Evolutionary conservation across 805 yeast genomes (phyloP).

Genomic region (Myxozyma vanderwaltii): DNA sequence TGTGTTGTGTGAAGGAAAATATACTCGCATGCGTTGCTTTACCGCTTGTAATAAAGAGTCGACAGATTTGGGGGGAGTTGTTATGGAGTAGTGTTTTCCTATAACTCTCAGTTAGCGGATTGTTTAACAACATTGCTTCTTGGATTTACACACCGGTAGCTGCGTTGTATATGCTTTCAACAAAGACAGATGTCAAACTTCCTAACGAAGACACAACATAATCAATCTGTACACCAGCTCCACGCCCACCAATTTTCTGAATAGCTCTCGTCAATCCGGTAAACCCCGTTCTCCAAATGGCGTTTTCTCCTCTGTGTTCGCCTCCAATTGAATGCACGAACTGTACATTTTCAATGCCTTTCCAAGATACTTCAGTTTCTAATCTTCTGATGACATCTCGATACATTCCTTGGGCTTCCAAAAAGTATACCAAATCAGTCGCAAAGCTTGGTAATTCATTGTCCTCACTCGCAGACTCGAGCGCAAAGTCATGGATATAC

Average conservation of each 20-base stretch:
- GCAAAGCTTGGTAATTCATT: constrained; percentile 25
- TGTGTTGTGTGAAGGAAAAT: constrained; percentile 33
- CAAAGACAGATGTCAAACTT: constrained; percentile 15
- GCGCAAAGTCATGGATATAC: constrained; percentile 35
- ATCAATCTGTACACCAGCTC: constrained; percentile 20
- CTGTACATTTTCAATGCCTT: constrained; percentile 29
- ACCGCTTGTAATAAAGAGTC: neutral
- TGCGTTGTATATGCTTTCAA: constrained; percentile 20
- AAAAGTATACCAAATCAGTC: constrained; percentile 28
- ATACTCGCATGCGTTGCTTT: constrained; percentile 21
- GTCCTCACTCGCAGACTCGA: neutral
- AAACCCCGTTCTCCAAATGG: constrained; percentile 24
- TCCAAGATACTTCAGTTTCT: constrained; percentile 27
- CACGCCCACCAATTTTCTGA: constrained; percentile 17
- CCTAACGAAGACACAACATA: constrained; percentile 31
- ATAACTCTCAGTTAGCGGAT: neutral
- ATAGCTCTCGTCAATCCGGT: constrained; percentile 24
- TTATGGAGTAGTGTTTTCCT: constrained; percentile 10
- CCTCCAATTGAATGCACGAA: constrained; percentile 37
- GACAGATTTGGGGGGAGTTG: neutral
- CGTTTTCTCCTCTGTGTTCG: constrained; percentile 7
- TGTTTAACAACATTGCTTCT: neutral
- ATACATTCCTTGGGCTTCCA: constrained; percentile 29
- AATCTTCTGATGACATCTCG: constrained; percentile 25
- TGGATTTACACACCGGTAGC: constrained; percentile 25